Evolutionary conservation across 805 yeast species (phyloP), one percentile per base, ranked within the genome.

Genomic region (Candida michaelii): DNA sequence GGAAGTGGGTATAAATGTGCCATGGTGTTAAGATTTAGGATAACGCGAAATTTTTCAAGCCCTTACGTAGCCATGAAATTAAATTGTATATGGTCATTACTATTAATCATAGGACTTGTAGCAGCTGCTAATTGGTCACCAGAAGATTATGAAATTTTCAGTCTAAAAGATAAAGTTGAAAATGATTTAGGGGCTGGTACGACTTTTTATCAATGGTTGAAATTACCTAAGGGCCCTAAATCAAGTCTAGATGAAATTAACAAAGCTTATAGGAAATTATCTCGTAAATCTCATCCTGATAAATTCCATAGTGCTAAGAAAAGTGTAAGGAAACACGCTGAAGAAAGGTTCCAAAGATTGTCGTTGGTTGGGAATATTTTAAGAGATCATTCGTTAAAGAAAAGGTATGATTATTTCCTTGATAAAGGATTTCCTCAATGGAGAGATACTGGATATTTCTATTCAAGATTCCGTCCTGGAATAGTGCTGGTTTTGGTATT

Each of bases 231-330:
- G 2, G 76, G 76, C 30, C 65, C 76, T 32, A 58, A 65, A 50
- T 68, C 84, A 1, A 61, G 74, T 0, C 56, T 66, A 30, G 77
- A 77, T 29, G 82, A 82, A 47, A 79, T 85, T 39, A 69, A 69
- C 41, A 79, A 77, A 50, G 84, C 85, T 16, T 84, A 85, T 65
- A 80, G 87, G 56, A 83, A 79, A 53, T 58, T 83, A 24, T 82
- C 96, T 2, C 72, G 84, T 40, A 72, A 71, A 48, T 71, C 85
- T 51, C 99, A 91, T 58, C 99, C 99, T 0, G 99, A 91, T 63
- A 89, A 91, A 61, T 52, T 60, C 39, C 50, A 55, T 9, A 47
- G 55, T 10, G 53, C 55, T 9, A 48, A 60, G 15, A 54, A 47
- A n/a, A 46, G 53, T 3, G 62, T 65, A 23, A 65, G 62, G 38